Base-by-base conservation (phyloP, 257 asterid genomes). In the Eustoma russellianum region DNA sequence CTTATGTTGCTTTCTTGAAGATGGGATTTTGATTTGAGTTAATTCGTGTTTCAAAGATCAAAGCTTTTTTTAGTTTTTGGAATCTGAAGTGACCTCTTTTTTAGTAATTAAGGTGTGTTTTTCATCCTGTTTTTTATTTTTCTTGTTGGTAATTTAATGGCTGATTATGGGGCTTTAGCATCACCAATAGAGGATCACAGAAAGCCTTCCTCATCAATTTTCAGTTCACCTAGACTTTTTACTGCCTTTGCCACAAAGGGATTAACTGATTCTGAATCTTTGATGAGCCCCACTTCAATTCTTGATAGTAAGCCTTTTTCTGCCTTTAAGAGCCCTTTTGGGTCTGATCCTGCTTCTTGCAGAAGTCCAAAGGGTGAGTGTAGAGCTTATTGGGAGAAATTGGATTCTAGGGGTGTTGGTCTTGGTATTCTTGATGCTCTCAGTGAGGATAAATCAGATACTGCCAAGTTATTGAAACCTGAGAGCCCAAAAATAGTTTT, bases 201-300 rank as follows among this genome's bases (percentile, higher is more conserved):
- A 35, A 82, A 54, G 55, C n/a, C n/a, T n/a, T n/a, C n/a, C n/a
- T 70, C 82, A 40, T 78, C 97, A 24, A 50, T 82, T 33, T 77
- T 88, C 60, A 58, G 66, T 73, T 82, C 92, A 13, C 92, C 91
- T 13, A 81, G 82, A 71, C 61, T 85, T 69, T 75, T 85, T 46
- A 71, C 69, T 62, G 59, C 80, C 57, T 74, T 78, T 56, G 45
- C 64, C 5, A 59, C 82, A 4, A 85, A 78, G 74, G 64, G 70
- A 12, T 61, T 63, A 15, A 5, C 53, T 60, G 94, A 80, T 18
- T 56, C 78, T 54, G 95, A 85, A 46, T 68, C 86, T 57, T 53
- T 59, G 41, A 70, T 67, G 71, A 71, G 92, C 58, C 97, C 97
- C 9, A 85, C 94, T 66, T 88, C 97, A 59, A 81, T 82, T 40